Evolutionary conservation across 2,329 filamentous ascomycete genomes (phyloP).

Genomic region (Rutstroemia sp.): DNA sequence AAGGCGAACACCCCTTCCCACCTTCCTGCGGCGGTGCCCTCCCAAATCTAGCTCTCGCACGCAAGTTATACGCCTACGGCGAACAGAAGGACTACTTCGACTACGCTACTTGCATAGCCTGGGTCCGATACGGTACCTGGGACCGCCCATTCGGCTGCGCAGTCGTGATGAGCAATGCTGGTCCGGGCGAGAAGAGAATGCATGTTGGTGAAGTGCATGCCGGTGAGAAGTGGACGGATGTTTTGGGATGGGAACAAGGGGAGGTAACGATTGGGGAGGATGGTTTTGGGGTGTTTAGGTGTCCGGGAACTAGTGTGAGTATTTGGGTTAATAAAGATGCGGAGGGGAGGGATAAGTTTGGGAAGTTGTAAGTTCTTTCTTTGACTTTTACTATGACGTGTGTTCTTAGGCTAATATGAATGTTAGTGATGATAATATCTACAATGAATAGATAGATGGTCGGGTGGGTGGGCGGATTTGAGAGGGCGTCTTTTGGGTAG

Average conservation of each 20-base stretch:
- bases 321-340: conserved; percentile 55
- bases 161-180: conserved; percentile 48
- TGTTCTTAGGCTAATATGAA: neutral
- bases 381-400: neutral
- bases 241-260: conserved; percentile 46
- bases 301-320: conserved; percentile 45
- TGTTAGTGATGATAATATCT: conserved; percentile 1
- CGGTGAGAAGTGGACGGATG: conserved; percentile 57
- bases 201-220: conserved; percentile 50
- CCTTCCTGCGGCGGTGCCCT: conserved; percentile 48
- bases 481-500: neutral
- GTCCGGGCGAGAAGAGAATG: conserved; percentile 48
- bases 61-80: conserved; percentile 61
- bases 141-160: conserved; percentile 44
- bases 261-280: conserved; percentile 51
- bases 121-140: conserved; percentile 43
- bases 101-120: conserved; percentile 51
- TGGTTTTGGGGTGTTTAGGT: conserved; percentile 53
- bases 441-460: neutral
- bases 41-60: conserved; percentile 51
- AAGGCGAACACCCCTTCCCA: conserved; percentile 37
- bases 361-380: conserved; percentile 29
- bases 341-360: conserved; percentile 40
- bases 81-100: conserved; percentile 58
- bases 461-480: neutral